These are phyloP conservation scores for Ganoderma sinense DNA, from an alignment of 1,284 basidiomycete species.

Conservation along the genomic window DNA sequence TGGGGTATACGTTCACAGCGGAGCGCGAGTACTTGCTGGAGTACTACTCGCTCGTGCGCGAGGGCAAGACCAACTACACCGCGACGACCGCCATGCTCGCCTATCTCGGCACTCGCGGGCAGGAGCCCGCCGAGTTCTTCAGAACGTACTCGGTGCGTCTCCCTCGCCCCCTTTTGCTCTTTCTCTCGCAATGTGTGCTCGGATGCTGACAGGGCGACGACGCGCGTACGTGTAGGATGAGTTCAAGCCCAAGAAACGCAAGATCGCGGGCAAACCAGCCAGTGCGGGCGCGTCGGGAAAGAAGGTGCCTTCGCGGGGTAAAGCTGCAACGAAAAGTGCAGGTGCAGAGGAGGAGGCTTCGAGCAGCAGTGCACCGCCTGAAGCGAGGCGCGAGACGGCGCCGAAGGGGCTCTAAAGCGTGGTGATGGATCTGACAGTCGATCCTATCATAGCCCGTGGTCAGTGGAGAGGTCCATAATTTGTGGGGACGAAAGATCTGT, in stretches of 20 bases:
- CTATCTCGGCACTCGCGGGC: slow-evolving; percentile 29
- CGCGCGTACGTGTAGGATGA: not conserved
- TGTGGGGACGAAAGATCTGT: too few species aligned
- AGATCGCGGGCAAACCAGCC: not conserved
- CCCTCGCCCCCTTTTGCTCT: not conserved
- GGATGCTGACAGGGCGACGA: not conserved
- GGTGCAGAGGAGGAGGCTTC: not conserved
- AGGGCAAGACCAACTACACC: slow-evolving; percentile 37
- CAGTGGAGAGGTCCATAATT: too few species aligned
- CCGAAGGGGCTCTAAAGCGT: not conserved
- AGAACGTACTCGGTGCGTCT: slow-evolving; percentile 27
- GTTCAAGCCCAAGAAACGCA: not conserved
- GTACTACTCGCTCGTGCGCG: slow-evolving; percentile 37
- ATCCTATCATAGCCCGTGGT: not conserved
- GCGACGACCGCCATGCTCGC: slow-evolving; percentile 30
- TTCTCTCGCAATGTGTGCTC: not conserved
- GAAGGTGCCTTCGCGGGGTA: not conserved
- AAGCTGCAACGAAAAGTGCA: not conserved
- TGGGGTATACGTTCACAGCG: slow-evolving; percentile 5
- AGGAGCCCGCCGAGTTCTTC: slow-evolving; percentile 36
- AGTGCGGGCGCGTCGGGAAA: not conserved
- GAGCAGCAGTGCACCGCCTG: not conserved
- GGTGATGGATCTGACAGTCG: not conserved
- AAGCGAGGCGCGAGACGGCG: not conserved
- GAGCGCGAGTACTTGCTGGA: slow-evolving; percentile 36